Base-by-base conservation (phyloP, 1,284 basidiomycete genomes). In the Sporisorium graminicola region DNA sequence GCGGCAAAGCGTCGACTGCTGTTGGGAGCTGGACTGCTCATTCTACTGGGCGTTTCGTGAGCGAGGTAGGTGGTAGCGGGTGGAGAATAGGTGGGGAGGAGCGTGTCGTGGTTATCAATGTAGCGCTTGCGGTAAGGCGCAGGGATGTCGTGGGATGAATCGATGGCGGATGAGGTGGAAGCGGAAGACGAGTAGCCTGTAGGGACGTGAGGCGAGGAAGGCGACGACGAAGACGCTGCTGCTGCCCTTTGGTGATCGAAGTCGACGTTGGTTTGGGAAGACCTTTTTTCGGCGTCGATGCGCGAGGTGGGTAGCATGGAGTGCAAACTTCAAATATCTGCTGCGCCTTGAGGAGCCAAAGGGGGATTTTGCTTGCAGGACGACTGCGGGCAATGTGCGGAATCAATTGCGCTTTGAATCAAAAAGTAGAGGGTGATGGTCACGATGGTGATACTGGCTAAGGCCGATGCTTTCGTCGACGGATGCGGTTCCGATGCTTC, bases 101-200 rank as follows among this genome's bases (percentile, higher is more conserved):
- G 59, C 42, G 65, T 31, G 29, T 72, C 68, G 35, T 72, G 69
- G 53, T 52, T 70, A 29, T 77, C 74, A 16, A 72, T 62, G 53
- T 65, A 77, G 9, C 74, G 69, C 49, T 77, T 77, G 56, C 74
- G 74, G 33, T 68, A 77, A 6, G 74, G 62, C 6, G 68, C 50
- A 2, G 74, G 67, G 6, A 27, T n/a, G 46, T 71, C 65, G 13
- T 50, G 27, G 1, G 65, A 51, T 14, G 74, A 65, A 12, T 66
- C 63, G 5, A 63, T 18, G 6, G 58, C 44, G 14, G 67, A 52
- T 0, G 64, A 53, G 35, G 49, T 50, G 29, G 49, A 50, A 31
- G 61, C 40, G 22, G 58, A 52, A 3, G 62, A 65, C 6, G 61
- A 46, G 51, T 65, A 57, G 13, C 61, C 62, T 6, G 47, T 33